Base-by-base conservation (phyloP, 2,329 filamentous ascomycete genomes). In the Alternaria rosae region DNA sequence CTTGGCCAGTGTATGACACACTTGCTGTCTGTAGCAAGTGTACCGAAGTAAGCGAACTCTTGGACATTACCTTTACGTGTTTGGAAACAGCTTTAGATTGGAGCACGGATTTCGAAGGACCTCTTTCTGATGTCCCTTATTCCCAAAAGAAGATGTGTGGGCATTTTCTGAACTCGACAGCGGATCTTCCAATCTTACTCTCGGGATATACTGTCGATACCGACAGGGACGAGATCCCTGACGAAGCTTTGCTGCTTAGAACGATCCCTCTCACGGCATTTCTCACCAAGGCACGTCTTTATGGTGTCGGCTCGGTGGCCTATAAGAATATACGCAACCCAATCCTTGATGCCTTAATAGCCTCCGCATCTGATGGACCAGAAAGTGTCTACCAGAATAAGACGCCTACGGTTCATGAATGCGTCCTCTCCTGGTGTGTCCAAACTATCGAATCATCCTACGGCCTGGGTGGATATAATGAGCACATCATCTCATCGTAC, bases 401-500 rank as follows among this genome's bases (percentile, higher is more conserved):
- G 4, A 21, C 48, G 0, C 74, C 74, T 0, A 6, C 65, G 0
- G 45, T 59, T 0, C 65, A 70, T 0, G 74, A 76, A 54, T 76
- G 74, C 28, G 25, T 72, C 0, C 17, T 77, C 0, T 52, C 73
- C 0, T 78, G 68, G 72, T 78, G 75, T 51, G 67, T 76, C 0
- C 61, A 77, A 20, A 74, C 67, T 0, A 70, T 78, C 0, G 26
- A 66, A 6, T 76, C 73, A 0, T 64, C 72, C 0, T 77, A 59
- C 20, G 17, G 30, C 2, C n/a, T n/a, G 7, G 56, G 51, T 1
- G 35, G 38, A 20, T 59, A 59, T 7, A 15, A 21, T 6, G 57
- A 59, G 9, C 15, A 38, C 8, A 10, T 59, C 3, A 3, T 28
- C 0, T 5, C 13, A 25, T 20, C 55, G 2, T 52, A 25, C 20